Percentiles rank a stretch among this genome's conserved stretches.
Conservation (phyloP, 331 rosid species). For the Phaseolus coccineus region DNA sequence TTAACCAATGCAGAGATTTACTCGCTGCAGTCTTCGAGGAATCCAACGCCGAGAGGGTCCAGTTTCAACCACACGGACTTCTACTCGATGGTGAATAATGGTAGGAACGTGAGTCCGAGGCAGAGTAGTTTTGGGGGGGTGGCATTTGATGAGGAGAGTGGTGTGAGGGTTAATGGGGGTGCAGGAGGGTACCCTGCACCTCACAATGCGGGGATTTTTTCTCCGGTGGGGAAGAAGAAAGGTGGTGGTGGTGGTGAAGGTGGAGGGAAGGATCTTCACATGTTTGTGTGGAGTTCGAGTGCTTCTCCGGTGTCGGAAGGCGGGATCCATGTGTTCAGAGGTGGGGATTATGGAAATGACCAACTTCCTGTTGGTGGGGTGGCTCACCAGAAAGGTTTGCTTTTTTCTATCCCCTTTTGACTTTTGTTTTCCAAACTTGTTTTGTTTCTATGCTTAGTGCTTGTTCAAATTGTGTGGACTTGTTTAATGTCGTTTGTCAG, state of each 20-base stretch:
- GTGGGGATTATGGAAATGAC: slow-evolving; percentile 73
- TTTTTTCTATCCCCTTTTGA: slow-evolving; percentile 11
- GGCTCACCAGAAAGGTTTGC: slow-evolving; percentile 73
- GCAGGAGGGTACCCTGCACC: slow-evolving; percentile 65
- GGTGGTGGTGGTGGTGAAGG: slow-evolving; percentile 56
- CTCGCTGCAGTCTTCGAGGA: slow-evolving; percentile 79
- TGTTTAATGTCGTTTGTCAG: not conserved
- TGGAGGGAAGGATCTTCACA: slow-evolving; percentile 84
- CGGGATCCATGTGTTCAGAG: slow-evolving; percentile 88
- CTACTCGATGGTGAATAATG: slow-evolving; percentile 73
- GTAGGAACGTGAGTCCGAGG: slow-evolving; percentile 79
- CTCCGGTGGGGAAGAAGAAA: slow-evolving; percentile 65
- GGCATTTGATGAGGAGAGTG: slow-evolving; percentile 78
- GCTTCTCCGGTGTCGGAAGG: slow-evolving; percentile 95
- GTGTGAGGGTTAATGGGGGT: slow-evolving; percentile 28
- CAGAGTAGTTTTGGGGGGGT: slow-evolving; percentile 62
- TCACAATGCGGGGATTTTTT: slow-evolving; percentile 55
- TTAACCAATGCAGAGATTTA: slow-evolving; percentile 90
- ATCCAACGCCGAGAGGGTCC: slow-evolving; percentile 92
- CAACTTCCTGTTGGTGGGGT: slow-evolving; percentile 55
- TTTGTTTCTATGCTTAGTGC: not conserved
- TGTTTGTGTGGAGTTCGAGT: slow-evolving; percentile 98
- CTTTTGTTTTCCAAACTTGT: not conserved
- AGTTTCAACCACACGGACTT: slow-evolving; percentile 89
- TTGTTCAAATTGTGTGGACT: slow-evolving; percentile 9